phyloP scores from a whole-genome alignment of 1,284 basidiomycete genomes.

The Vanrija sp. region DNA sequence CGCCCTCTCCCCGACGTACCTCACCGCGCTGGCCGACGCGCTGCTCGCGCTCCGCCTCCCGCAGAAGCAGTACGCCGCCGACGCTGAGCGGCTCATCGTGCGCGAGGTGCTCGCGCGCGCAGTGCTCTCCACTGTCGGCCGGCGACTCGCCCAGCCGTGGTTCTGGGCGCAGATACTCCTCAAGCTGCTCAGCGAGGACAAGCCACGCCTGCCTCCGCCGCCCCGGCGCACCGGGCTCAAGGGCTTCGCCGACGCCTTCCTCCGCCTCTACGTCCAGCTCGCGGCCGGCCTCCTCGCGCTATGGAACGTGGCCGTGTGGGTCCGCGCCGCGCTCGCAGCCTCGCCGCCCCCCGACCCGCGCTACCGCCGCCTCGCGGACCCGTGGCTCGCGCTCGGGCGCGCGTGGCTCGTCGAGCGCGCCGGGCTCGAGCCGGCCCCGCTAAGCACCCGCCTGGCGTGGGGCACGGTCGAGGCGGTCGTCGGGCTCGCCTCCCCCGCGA shows the following conservation, averaged over 20 bases:
- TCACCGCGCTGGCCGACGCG: slow-evolving; percentile 42
- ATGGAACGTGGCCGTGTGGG: slow-evolving; percentile 9
- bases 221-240: too few species aligned
- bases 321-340: slow-evolving; percentile 13
- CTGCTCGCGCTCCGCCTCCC: slow-evolving; percentile 44
- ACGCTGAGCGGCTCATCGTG: slow-evolving; percentile 44
- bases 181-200: neutral
- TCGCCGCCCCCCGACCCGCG: slow-evolving; percentile 4
- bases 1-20: slow-evolving; percentile 39
- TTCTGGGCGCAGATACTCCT: slow-evolving; percentile 38
- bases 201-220: neutral
- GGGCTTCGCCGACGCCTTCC: neutral
- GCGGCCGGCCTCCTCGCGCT: neutral
- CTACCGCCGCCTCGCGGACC: slow-evolving; percentile 8
- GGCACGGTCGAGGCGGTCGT: slow-evolving; percentile 21
- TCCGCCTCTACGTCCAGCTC: neutral
- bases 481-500: slow-evolving; percentile 18
- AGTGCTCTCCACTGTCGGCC: slow-evolving; percentile 42
- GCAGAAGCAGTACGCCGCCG: slow-evolving; percentile 36
- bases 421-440: slow-evolving; percentile 4
- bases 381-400: slow-evolving; percentile 17
- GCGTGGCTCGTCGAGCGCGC: slow-evolving; percentile 21
- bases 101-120: slow-evolving; percentile 49
- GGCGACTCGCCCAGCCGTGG: slow-evolving; percentile 45
- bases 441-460: slow-evolving; percentile 18